These are phyloP conservation scores for Pelargonium fulgidum DNA, from an alignment of 441 rosid species.

Conservation along the genomic window DNA sequence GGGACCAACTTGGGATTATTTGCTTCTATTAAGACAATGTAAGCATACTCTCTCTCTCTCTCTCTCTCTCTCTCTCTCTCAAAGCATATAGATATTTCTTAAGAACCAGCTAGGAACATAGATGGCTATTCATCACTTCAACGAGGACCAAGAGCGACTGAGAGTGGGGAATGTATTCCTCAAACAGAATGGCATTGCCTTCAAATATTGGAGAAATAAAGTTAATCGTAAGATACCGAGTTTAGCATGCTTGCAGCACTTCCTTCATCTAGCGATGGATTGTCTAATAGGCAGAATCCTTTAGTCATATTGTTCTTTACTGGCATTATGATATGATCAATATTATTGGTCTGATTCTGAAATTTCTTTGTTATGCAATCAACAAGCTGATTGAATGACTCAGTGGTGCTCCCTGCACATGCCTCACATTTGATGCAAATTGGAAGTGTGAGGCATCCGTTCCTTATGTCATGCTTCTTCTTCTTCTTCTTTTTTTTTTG, in stretches of 20 bases:
- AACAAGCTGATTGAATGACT: constrained; percentile 5
- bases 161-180: background rate
- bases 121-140: background rate
- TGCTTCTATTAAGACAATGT: constrained; percentile 70
- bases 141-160: background rate
- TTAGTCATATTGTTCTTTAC: background rate
- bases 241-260: background rate
- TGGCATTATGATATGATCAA: background rate
- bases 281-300: background rate
- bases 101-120: background rate
- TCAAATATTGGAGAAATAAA: constrained; percentile 3
- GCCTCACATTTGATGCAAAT: constrained; percentile 2
- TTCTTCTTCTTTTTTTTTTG: background rate
- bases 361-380: background rate
- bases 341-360: background rate
- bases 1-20: constrained; percentile 58
- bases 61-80: background rate
- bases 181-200: background rate
- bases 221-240: background rate
- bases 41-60: constrained; percentile 30
- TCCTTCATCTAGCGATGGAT: background rate
- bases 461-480: background rate
- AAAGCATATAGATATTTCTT: background rate
- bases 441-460: constrained; percentile 14
- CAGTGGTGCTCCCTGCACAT: background rate